Base-by-base conservation (phyloP, 495 filamentous ascomycete species). In the Talaromyces thailandensis region DNA sequence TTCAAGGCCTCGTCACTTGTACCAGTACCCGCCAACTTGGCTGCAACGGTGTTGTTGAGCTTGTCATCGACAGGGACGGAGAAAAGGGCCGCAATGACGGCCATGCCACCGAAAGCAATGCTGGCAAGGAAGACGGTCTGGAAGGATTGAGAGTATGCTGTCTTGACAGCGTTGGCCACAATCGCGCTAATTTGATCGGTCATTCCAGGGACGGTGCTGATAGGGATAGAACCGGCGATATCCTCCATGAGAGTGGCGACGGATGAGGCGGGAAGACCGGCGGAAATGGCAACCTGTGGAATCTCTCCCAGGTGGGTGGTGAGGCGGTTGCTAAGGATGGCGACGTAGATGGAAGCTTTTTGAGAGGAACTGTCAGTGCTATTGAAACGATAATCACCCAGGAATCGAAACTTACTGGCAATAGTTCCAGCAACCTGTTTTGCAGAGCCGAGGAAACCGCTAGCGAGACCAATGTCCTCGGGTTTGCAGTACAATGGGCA, bases 381-480 rank as follows among this genome's bases (percentile, higher is more conserved):
- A 55, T 6, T 14, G 21, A 29, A 6, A 16, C 28, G 8, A 35
- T 8, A 16, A 26, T 9, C 5, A 55, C 12, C 23, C 16, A 55
- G 6, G 23, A 55, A 55, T 6, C 14, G 28, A 11, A 26, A 62
- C 63, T 60, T 64, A 68, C 62, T 65, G 51, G 65, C 68, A 48
- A 73, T 67, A 7, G 67, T 69, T 51, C 68, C 69, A 4, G 64
- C 63, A 52, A 70, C 62, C 29, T 64, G 59, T 50, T 66, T 67
- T 9, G 64, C 63, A 2, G 71, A 72, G 12, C 71, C 72, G 7
- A 80, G 66, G 37, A 79, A 71, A 11, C 78, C 78, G 29, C 73
- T 76, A 8, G 79, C 78, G 5, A 80, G 68, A 50, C 80, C 80
- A 58, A 83, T 81, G 56, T 81, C 78, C 51, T 77, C 61, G 3